Percentiles rank a stretch among this genome's conserved stretches.
Conservation (phyloP, 768 basidiomycete genomes). For the Amanita pseudoporphyria region DNA sequence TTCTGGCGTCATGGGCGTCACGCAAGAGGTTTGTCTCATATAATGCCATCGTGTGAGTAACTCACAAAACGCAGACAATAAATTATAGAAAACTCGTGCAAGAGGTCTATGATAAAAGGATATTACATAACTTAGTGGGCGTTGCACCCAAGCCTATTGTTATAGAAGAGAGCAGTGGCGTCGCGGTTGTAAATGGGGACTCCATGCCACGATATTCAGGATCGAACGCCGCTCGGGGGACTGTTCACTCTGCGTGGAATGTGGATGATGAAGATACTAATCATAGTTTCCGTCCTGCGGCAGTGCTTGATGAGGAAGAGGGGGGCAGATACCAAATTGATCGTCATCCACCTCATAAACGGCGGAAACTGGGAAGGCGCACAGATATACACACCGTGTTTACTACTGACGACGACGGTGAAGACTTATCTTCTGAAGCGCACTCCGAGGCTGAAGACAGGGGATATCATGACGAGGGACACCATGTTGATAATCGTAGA, state of each 20-base stretch:
- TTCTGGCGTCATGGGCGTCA: constrained; percentile 70
- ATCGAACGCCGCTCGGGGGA: constrained; percentile 12
- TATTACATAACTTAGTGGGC: constrained; percentile 51
- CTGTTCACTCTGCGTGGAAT: constrained; percentile 29
- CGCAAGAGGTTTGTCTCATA: constrained; percentile 53
- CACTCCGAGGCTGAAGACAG: constrained; percentile 16
- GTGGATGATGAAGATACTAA: constrained; percentile 25
- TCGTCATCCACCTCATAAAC: constrained; percentile 37
- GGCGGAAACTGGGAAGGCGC: constrained; percentile 30
- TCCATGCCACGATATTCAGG: constrained; percentile 3
- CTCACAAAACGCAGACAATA: constrained; percentile 41
- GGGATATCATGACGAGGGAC: constrained; percentile 10
- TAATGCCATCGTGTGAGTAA: constrained; percentile 1
- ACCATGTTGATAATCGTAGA: background rate
- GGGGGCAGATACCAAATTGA: constrained; percentile 49
- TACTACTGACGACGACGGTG: constrained; percentile 39
- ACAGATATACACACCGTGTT: constrained; percentile 36
- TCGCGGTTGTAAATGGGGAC: background rate
- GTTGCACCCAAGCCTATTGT: constrained; percentile 22
- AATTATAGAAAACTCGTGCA: constrained; percentile 62
- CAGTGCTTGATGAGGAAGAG: constrained; percentile 31
- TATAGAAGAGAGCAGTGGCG: constrained; percentile 3
- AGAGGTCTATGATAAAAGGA: constrained; percentile 53
- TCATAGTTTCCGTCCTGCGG: constrained; percentile 14
- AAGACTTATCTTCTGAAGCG: constrained; percentile 11